Percentiles rank a stretch among this genome's conserved stretches.
Evolutionary conservation across 192 early-diverging fungal genomes (phyloP).

Genomic region (Coemansia sp.): DNA sequence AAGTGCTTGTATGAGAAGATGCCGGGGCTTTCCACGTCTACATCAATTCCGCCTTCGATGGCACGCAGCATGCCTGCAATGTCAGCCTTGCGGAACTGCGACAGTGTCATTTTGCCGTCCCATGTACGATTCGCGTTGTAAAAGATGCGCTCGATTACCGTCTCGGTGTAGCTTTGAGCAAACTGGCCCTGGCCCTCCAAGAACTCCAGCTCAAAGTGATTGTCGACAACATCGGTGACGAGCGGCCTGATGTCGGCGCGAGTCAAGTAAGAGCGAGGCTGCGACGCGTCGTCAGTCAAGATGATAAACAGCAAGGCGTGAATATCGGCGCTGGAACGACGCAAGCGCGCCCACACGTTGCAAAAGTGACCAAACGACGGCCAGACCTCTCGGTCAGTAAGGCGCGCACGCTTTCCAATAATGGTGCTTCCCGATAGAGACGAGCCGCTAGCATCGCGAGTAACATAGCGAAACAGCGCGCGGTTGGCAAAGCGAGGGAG

Average conservation of each 20-base stretch:
- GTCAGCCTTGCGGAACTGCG: constrained; percentile 71
- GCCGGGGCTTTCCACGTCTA: constrained; percentile 68
- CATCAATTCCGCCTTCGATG: constrained; percentile 73
- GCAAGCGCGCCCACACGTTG: constrained; percentile 50
- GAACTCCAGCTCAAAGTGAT: constrained; percentile 89
- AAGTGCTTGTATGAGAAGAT: constrained; percentile 97
- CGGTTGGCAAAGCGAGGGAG: constrained; percentile 71
- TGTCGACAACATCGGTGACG: constrained; percentile 80
- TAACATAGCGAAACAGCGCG: constrained; percentile 61
- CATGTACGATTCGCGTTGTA: constrained; percentile 70
- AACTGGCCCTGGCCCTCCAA: constrained; percentile 79
- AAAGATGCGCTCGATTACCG: constrained; percentile 87
- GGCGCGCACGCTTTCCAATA: constrained; percentile 44
- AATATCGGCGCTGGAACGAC: constrained; percentile 48
- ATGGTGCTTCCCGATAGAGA: constrained; percentile 17
- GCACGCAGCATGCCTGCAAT: constrained; percentile 65
- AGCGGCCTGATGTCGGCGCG: constrained; percentile 72
- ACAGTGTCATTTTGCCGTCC: constrained; percentile 73
- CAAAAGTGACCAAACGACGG: constrained; percentile 28
- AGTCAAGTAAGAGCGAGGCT: constrained; percentile 44
- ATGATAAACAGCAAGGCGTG: constrained; percentile 63
- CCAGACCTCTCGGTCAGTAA: constrained; percentile 40
- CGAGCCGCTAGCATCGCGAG: constrained; percentile 17
- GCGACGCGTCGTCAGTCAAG: constrained; percentile 53
- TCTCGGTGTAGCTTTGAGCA: constrained; percentile 87